These are phyloP conservation scores for Elaeis oleifera DNA, from an alignment of 202 grass and related monocot genomes.

Conservation along the genomic window DNA sequence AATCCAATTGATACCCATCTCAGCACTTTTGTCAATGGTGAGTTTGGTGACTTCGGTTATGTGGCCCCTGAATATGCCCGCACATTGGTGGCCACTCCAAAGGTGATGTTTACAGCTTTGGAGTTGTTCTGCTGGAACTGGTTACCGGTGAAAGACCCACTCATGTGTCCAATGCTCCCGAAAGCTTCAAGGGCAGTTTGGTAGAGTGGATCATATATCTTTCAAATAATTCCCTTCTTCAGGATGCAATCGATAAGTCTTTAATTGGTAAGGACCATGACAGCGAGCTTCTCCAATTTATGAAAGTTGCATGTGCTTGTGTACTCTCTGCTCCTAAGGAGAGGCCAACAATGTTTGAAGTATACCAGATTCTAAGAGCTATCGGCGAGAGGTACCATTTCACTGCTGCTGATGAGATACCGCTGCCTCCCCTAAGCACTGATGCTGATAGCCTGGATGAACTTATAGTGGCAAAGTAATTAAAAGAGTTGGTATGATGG, in stretches of 20 bases:
- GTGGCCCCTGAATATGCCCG: slow-evolving; percentile 70
- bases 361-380: slow-evolving; percentile 71
- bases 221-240: slow-evolving; percentile 43
- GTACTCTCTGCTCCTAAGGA: slow-evolving; percentile 52
- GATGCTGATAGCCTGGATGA: slow-evolving; percentile 45
- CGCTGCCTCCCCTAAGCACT: slow-evolving; percentile 37
- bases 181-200: slow-evolving; percentile 64
- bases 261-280: slow-evolving; percentile 41
- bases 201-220: slow-evolving; percentile 75
- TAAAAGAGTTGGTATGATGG: not conserved
- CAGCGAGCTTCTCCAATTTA: slow-evolving; percentile 59
- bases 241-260: slow-evolving; percentile 59
- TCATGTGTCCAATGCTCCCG: slow-evolving; percentile 53
- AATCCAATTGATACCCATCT: slow-evolving; percentile 91
- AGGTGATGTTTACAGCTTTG: slow-evolving; percentile 82
- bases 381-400: slow-evolving; percentile 89
- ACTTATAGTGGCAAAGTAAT: slow-evolving; percentile 69
- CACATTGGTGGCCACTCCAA: slow-evolving; percentile 62
- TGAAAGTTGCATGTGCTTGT: slow-evolving; percentile 77
- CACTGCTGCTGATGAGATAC: slow-evolving; percentile 42
- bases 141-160: slow-evolving; percentile 67
- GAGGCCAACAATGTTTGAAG: slow-evolving; percentile 97
- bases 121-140: slow-evolving; percentile 75
- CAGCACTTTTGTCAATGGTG: slow-evolving; percentile 85
- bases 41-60: slow-evolving; percentile 85